Conservation (phyloP, 2,329 filamentous ascomycete species). For the Fusarium graminum region DNA sequence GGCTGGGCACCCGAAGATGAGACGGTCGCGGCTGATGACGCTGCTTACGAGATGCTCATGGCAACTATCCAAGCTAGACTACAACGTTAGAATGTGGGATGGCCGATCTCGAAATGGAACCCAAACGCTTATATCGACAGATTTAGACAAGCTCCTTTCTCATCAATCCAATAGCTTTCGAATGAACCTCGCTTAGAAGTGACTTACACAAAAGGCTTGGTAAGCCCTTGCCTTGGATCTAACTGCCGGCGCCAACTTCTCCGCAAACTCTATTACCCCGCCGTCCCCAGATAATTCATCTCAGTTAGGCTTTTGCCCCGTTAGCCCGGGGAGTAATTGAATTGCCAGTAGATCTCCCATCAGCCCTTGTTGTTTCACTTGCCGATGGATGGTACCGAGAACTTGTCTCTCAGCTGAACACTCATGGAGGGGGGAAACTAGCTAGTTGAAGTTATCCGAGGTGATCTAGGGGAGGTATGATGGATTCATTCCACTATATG, state of each 20-base stretch:
- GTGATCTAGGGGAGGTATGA: not conserved
- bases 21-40: fast-evolving
- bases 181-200: not conserved
- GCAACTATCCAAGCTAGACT: not conserved
- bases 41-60: slow-evolving; percentile 3
- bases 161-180: too few relatives aligned
- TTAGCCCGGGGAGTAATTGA: not conserved
- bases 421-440: not conserved
- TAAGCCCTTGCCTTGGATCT: not conserved
- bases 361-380: not conserved
- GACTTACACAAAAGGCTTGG: not conserved
- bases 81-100: slow-evolving; percentile 2
- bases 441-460: not conserved
- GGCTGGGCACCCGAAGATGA: not conserved
- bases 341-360: not conserved
- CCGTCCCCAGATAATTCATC: not conserved
- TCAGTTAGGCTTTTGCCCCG: not conserved
- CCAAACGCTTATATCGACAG: not conserved
- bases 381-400: slow-evolving; percentile 3
- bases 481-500: not conserved
- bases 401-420: too few relatives aligned
- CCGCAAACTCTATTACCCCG: slow-evolving; percentile 16
- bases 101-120: not conserved
- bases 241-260: slow-evolving; percentile 11
- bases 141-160: not conserved